These are phyloP conservation scores for Agapanthus africanus DNA, from an alignment of 106 monocot genomes.

Conservation along the genomic window DNA sequence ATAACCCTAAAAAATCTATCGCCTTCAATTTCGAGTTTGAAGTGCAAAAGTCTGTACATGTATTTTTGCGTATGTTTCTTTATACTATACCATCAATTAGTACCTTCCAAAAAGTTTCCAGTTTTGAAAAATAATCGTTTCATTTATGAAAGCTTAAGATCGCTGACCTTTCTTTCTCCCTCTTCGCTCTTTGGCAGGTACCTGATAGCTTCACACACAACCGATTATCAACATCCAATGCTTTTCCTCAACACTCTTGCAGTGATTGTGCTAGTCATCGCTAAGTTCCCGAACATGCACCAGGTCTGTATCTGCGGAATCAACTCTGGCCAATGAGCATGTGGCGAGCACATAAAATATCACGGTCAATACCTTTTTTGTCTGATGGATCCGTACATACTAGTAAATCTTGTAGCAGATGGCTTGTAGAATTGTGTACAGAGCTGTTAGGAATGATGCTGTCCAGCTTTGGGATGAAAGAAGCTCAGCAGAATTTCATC, in stretches of 20 bases:
- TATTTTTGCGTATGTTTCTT: too few species aligned
- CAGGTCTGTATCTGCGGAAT: slow-evolving; percentile 32
- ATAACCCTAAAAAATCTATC: too few species aligned
- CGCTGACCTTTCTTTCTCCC: not conserved
- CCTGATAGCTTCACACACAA: slow-evolving; percentile 15
- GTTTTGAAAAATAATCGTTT: too few species aligned
- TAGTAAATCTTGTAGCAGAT: not conserved
- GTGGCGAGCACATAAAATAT: not conserved
- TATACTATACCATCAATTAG: too few species aligned
- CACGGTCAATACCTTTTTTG: not conserved
- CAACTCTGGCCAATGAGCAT: slow-evolving; percentile 10
- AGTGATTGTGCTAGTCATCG: slow-evolving; percentile 20
- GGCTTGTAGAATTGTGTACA: not conserved
- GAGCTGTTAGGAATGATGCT: not conserved
- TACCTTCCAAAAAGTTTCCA: too few species aligned
- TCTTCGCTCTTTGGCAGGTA: slow-evolving; percentile 5
- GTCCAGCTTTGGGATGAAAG: too few species aligned
- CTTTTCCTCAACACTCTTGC: slow-evolving; percentile 25
- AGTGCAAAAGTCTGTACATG: too few species aligned
- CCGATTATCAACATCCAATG: slow-evolving; percentile 23
- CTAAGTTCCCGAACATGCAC: slow-evolving; percentile 31
- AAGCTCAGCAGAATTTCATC: too few species aligned
- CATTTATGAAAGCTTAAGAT: too few species aligned
- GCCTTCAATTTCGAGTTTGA: too few species aligned
- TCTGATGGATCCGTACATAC: not conserved